These are phyloP conservation scores for Symbiodinium natans DNA, from an alignment of 73 alveolate genomes.

Conservation along the genomic window DNA sequence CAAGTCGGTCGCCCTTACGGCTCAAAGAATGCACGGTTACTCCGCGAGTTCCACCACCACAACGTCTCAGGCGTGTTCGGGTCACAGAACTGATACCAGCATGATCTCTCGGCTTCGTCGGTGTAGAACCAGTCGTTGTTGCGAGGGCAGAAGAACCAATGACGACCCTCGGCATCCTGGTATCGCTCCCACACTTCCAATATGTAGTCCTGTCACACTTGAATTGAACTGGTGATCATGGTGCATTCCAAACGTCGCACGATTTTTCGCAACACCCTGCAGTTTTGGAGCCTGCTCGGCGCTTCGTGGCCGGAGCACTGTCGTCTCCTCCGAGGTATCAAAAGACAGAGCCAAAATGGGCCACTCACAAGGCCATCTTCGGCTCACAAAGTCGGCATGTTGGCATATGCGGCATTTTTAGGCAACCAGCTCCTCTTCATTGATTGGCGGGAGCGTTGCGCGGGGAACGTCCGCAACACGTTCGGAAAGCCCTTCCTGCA, in stretches of 20 bases:
- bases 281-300: background rate
- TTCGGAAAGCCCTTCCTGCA: background rate
- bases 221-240: too few relatives aligned
- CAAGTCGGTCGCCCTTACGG: background rate
- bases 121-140: background rate
- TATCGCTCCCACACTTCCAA: background rate
- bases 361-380: too few relatives aligned
- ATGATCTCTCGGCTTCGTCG: background rate
- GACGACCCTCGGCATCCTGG: background rate
- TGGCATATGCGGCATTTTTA: too few relatives aligned
- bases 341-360: too few relatives aligned
- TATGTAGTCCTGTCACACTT: background rate
- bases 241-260: too few relatives aligned
- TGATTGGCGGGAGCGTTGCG: too few relatives aligned
- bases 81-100: background rate
- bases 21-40: background rate
- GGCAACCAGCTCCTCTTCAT: too few relatives aligned
- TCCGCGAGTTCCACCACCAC: background rate
- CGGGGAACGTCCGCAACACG: background rate
- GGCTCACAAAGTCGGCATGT: too few relatives aligned
- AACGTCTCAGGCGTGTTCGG: slow-evolving; percentile 3
- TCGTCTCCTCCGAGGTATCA: too few relatives aligned
- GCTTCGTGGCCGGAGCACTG: background rate
- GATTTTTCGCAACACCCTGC: too few relatives aligned
- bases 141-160: background rate